Conservation (phyloP, 1,284 basidiomycete species). For the Sphaerobolus stellatus region DNA sequence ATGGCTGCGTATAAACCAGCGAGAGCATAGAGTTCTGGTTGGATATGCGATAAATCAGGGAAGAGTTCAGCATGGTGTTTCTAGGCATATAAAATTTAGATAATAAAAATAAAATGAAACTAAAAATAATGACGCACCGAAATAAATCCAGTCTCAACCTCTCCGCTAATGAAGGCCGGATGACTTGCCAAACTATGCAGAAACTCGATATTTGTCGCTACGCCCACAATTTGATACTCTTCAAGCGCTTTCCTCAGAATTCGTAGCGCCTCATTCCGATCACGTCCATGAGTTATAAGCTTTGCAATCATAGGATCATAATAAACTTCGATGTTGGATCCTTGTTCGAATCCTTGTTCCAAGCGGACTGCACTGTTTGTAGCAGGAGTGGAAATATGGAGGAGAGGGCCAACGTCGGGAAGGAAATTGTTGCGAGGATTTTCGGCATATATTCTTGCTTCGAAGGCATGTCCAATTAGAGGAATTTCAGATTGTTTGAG, state of each 20-base stretch:
- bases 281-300: constrained; percentile 86
- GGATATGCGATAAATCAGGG: constrained; percentile 57
- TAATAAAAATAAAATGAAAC: background rate
- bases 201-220: constrained; percentile 91
- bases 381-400: constrained; percentile 75
- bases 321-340: constrained; percentile 87
- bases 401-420: constrained; percentile 82
- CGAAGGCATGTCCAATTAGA: constrained; percentile 89
- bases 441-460: constrained; percentile 96
- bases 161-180: constrained; percentile 71
- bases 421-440: constrained; percentile 92
- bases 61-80: constrained; percentile 81
- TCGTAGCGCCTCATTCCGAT: constrained; percentile 83
- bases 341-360: constrained; percentile 88
- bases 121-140: constrained; percentile 45
- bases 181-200: constrained; percentile 77
- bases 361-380: constrained; percentile 73
- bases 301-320: constrained; percentile 96
- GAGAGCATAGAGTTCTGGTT: constrained; percentile 67
- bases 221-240: constrained; percentile 89
- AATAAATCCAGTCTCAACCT: constrained; percentile 94
- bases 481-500: constrained; percentile 75
- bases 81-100: constrained; percentile 37
- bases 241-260: constrained; percentile 78
- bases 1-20: constrained; percentile 76